These are phyloP conservation scores for Trichosporon coremiiforme DNA, from an alignment of 1,284 basidiomycete species.

Conservation along the genomic window DNA sequence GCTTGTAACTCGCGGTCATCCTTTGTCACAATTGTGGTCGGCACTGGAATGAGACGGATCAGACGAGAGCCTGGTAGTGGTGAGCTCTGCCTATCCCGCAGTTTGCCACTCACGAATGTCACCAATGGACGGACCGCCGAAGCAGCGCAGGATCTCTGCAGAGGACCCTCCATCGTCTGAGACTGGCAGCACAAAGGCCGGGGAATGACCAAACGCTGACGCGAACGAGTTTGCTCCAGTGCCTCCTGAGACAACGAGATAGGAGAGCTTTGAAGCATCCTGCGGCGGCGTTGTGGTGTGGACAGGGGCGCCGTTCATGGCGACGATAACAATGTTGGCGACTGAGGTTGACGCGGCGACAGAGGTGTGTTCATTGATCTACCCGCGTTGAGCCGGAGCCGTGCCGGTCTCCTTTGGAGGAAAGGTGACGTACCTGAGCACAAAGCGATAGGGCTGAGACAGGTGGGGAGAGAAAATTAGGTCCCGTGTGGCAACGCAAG, in stretches of 20 bases:
- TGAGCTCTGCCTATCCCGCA: not conserved
- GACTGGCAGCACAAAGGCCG: slow-evolving; percentile 57
- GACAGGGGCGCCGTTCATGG: not conserved
- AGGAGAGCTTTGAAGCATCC: slow-evolving; percentile 32
- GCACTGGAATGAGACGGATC: slow-evolving; percentile 59
- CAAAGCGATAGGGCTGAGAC: not conserved
- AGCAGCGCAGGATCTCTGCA: slow-evolving; percentile 58
- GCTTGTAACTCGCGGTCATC: slow-evolving; percentile 59
- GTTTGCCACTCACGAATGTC: slow-evolving; percentile 56
- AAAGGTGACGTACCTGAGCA: not conserved
- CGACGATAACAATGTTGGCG: not conserved
- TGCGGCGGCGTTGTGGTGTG: not conserved
- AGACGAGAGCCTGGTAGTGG: slow-evolving; percentile 56
- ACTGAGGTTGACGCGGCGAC: not conserved
- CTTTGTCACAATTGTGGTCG: slow-evolving; percentile 30
- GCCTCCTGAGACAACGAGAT: slow-evolving; percentile 60
- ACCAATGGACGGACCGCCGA: slow-evolving; percentile 58
- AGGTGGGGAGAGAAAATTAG: not conserved
- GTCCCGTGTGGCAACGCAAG: not conserved
- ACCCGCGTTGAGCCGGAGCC: slow-evolving; percentile 5
- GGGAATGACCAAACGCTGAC: slow-evolving; percentile 58
- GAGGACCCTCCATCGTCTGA: slow-evolving; percentile 61
- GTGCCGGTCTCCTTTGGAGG: not conserved
- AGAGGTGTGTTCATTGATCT: not conserved
- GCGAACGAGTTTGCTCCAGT: slow-evolving; percentile 61